Evolutionary conservation across 164 flowering plant genomes (phyloP), one percentile per base, ranked within the genome.

Genomic region (Vitis rotundifolia): DNA sequence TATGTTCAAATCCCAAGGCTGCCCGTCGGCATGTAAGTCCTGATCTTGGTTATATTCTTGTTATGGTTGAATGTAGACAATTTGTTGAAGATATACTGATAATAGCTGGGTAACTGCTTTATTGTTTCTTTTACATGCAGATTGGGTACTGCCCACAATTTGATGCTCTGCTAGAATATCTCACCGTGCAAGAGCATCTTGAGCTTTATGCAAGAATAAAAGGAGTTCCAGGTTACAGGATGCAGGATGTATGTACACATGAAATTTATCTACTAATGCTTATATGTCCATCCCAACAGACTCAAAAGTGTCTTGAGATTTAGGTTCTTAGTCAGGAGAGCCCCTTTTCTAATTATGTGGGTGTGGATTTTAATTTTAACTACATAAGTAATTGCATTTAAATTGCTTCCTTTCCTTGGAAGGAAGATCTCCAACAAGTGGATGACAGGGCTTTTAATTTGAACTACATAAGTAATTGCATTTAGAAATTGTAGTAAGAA

Each of bases 61-160:
- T 19, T 71, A 59, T 59, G 49, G 18, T 55, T 12, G 18, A 9
- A 50, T 51, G 31, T 16, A 57, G 57, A 6, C 29, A 29, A 15
- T 54, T 78, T 31, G 14, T 19, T 67, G 55, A 49, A 54, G 52
- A 26, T 53, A 37, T 68, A 15, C 31, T 52, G 8, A 26, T 54
- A 29, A 13, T 8, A 49, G 51, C 29, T 37, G 10, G 26, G 47
- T 63, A 57, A 78, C 61, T 70, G 11, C 13, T 29, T 28, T 63
- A 18, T 44, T 64, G 3, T 31, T 50, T 67, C 18, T 44, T 54
- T 68, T 9, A 37, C 58, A 44, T 75, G 64, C 85, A 94, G 98
- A 88, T 95, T 82, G 99, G 99, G 28, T 95, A 91, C 70, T 94
- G 99, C 80, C 99, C 99, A 19, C 99, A 95, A 70, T 95, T 91